These are phyloP conservation scores for Prunus mira DNA, from an alignment of 306 rosid genomes.

Conservation along the genomic window DNA sequence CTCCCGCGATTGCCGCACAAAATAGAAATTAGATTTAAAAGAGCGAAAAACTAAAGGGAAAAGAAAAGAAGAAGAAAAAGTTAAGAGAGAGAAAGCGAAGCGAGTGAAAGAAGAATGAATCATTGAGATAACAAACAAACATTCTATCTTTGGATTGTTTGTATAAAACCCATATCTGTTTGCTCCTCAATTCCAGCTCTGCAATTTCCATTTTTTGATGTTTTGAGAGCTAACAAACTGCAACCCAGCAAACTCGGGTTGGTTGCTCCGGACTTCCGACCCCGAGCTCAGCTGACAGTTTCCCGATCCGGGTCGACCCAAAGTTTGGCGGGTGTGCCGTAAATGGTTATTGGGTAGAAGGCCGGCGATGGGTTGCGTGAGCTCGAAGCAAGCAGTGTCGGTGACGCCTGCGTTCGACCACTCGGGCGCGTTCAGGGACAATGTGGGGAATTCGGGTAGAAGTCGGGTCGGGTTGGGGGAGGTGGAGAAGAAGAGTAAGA, in stretches of 20 bases:
- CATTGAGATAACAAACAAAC: constrained; percentile 5
- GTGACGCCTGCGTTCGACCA: constrained; percentile 90
- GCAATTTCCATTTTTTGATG: not conserved
- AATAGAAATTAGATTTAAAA: not conserved
- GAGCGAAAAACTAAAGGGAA: not conserved
- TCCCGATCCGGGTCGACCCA: constrained; percentile 22
- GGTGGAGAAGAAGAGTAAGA: constrained; percentile 23
- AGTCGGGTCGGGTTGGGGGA: constrained; percentile 25
- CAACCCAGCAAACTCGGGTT: not conserved
- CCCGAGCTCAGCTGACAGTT: constrained; percentile 2
- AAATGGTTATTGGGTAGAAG: constrained; percentile 8
- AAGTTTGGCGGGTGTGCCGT: not conserved
- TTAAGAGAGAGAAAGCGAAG: not conserved
- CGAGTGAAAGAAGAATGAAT: not conserved
- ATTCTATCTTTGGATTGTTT: constrained; percentile 16
- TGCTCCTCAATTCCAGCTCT: constrained; percentile 3
- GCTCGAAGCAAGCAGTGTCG: constrained; percentile 81
- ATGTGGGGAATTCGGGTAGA: constrained; percentile 52
- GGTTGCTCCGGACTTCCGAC: not conserved
- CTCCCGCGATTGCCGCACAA: constrained; percentile 75
- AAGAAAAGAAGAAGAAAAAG: not conserved
- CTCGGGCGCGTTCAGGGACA: constrained; percentile 52
- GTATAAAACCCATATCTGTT: constrained; percentile 21
- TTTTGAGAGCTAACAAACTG: not conserved
- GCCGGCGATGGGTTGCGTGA: constrained; percentile 78